A percentile compares a stretch with the other conserved stretches of the same genome.
Evolutionary conservation across 192 early-diverging fungal species (phyloP).

Genomic region (Coemansia sp.): DNA sequence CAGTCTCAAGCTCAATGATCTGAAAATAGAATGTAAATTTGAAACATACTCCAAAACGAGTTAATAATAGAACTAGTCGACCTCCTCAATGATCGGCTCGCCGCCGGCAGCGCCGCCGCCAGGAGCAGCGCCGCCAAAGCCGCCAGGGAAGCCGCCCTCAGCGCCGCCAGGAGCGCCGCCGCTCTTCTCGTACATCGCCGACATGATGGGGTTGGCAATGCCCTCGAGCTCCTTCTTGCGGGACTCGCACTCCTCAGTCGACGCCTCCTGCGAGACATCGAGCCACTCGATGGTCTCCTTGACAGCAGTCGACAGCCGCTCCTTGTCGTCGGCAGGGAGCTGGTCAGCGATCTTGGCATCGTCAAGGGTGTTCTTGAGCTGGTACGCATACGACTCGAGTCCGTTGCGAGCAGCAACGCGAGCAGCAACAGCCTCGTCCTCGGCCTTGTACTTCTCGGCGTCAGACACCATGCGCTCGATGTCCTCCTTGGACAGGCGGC

Average conservation of each 20-base stretch:
- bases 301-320: conserved; percentile 76
- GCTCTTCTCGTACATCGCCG: conserved; percentile 82
- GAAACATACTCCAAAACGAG: background rate
- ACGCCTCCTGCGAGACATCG: conserved; percentile 89
- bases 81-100: conserved; percentile 69
- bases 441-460: conserved; percentile 94
- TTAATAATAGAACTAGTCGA: conserved; percentile 58
- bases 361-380: conserved; percentile 87
- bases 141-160: conserved; percentile 80
- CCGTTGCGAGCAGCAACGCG: conserved; percentile 91
- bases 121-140: conserved; percentile 56
- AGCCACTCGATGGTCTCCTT: conserved; percentile 95
- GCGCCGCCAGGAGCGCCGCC: conserved; percentile 67
- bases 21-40: background rate
- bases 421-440: conserved; percentile 91
- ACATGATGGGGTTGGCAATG: conserved; percentile 97
- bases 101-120: conserved; percentile 64
- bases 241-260: conserved; percentile 96
- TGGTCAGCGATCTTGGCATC: conserved; percentile 83
- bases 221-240: conserved; percentile 94
- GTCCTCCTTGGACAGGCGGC: conserved; percentile 96
- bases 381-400: conserved; percentile 96
- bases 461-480: conserved; percentile 97
- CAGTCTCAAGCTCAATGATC: background rate
- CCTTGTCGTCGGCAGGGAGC: conserved; percentile 85